Percentiles rank a stretch among this genome's conserved stretches.
Evolutionary conservation across 495 filamentous ascomycete species (phyloP).

Genomic region (Podospora conica): DNA sequence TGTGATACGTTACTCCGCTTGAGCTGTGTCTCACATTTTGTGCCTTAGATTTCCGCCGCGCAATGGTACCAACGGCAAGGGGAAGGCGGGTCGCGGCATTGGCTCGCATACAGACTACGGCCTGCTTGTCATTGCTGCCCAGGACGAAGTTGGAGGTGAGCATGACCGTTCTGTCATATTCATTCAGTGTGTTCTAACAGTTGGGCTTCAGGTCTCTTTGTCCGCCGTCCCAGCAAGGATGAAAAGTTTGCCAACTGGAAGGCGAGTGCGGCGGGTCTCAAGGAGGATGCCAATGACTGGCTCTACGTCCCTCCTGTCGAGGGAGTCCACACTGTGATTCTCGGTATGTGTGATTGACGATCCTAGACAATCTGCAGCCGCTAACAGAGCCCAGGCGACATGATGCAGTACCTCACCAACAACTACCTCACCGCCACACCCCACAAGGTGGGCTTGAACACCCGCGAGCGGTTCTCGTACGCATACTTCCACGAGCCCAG

Average conservation of each 20-base stretch:
- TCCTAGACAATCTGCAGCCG: not conserved
- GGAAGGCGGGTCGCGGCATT: constrained; percentile 40
- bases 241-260: constrained; percentile 41
- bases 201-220: constrained; percentile 33
- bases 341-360: constrained; percentile 24
- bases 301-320: constrained; percentile 37
- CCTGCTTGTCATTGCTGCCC: constrained; percentile 38
- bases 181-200: too few relatives aligned
- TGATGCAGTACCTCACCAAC: constrained; percentile 43
- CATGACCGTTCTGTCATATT: not conserved
- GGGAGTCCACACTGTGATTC: constrained; percentile 38
- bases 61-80: constrained; percentile 39
- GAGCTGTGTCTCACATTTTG: constrained; percentile 5
- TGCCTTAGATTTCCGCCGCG: constrained; percentile 32
- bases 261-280: constrained; percentile 36
- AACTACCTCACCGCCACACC: constrained; percentile 37
- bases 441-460: constrained; percentile 44
- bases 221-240: constrained; percentile 31
- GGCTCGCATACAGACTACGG: constrained; percentile 45
- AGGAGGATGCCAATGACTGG: constrained; percentile 39
- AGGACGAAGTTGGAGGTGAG: constrained; percentile 40
- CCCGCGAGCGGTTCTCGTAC: constrained; percentile 34
- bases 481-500: constrained; percentile 46
- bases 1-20: constrained; percentile 1
- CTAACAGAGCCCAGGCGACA: constrained; percentile 29